These are phyloP conservation scores for Zanthoxylum bungeanum DNA, from an alignment of 345 rosid genomes.

Conservation along the genomic window DNA sequence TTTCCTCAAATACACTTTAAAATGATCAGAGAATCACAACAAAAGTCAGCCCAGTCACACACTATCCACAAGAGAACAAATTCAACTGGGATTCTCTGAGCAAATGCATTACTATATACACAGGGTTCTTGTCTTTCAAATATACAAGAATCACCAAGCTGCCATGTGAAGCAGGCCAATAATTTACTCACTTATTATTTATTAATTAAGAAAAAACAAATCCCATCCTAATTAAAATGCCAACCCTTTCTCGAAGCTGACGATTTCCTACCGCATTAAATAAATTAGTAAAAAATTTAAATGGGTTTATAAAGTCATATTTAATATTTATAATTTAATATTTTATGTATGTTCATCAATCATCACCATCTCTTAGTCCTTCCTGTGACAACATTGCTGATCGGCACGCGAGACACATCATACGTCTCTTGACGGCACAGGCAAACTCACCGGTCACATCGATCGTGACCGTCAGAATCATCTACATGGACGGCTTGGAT, in stretches of 20 bases:
- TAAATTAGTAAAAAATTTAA: slow-evolving; percentile 5
- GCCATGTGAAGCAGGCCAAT: slow-evolving; percentile 38
- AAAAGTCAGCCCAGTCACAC: slow-evolving; percentile 6
- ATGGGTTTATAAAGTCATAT: neutral
- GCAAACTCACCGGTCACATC: slow-evolving; percentile 18
- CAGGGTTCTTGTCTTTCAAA: slow-evolving; percentile 9
- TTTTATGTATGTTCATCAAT: neutral
- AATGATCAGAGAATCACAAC: too few species aligned
- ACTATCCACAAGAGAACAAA: slow-evolving; percentile 30
- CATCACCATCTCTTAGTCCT: neutral
- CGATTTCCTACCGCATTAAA: slow-evolving; percentile 8
- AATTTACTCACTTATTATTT: neutral
- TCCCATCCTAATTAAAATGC: slow-evolving; percentile 8
- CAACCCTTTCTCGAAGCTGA: slow-evolving; percentile 30
- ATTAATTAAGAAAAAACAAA: neutral
- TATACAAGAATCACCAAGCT: neutral
- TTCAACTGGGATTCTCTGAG: slow-evolving; percentile 51
- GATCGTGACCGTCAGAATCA: neutral
- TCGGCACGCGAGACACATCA: slow-evolving; percentile 24
- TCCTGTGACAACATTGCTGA: slow-evolving; percentile 1
- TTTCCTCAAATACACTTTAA: too few species aligned
- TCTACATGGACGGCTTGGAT: slow-evolving; percentile 21
- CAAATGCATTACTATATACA: slow-evolving; percentile 9
- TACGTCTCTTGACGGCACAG: slow-evolving; percentile 22
- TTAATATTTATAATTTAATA: too few species aligned